Evolutionary conservation across 352 stramenopile species (phyloP), one percentile per base, ranked within the genome.

Genomic region (Phytopythium sindhum): DNA sequence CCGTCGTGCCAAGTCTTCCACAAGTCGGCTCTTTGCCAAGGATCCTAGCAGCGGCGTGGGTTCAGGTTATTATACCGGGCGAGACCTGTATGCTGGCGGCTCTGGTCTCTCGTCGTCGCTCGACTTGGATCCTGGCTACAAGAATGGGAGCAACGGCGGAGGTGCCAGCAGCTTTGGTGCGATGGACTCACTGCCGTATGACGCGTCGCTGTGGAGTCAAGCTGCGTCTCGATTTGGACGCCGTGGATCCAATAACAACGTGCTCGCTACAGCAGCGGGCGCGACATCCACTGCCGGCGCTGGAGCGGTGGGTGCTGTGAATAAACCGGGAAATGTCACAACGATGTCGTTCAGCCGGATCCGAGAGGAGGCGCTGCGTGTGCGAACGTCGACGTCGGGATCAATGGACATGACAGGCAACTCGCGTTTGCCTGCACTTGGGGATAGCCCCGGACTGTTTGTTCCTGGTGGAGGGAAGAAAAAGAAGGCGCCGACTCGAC

Each of bases 301-400:
- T 12, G 31, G 47, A 4, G 23, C 37, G 0, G 24, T n/a, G 1
- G 14, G 29, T 42, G 12, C 44, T 35, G 24, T 4, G 12, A 29
- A 6, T 7, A 61, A 61, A 29, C 33, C 37, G 2, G 26, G 37
- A 2, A 61, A 52, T 12, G 26, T 29, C 12, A 26, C 45, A 3
- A 41, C 15, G 52, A 60, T 61, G 56, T 15, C 56, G 42, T 61
- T 72, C 17, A 86, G 76, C 52, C 86, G 81, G 52, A 91, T 91
- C 45, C 80, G 82, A 65, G 82, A 89, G 68, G 82, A 91, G 51
- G 82, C 82, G 31, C 55, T 91, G 41, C 78, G 82, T 19, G 80
- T 89, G 42, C 78, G 82, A 3, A 87, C 82, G 9, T 83, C 78
- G 12, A 86, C 80, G 31, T 73, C 77, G 2, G 74, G 70, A 0